Base-by-base conservation (phyloP, 345 rosid species). In the Salix brachista region DNA sequence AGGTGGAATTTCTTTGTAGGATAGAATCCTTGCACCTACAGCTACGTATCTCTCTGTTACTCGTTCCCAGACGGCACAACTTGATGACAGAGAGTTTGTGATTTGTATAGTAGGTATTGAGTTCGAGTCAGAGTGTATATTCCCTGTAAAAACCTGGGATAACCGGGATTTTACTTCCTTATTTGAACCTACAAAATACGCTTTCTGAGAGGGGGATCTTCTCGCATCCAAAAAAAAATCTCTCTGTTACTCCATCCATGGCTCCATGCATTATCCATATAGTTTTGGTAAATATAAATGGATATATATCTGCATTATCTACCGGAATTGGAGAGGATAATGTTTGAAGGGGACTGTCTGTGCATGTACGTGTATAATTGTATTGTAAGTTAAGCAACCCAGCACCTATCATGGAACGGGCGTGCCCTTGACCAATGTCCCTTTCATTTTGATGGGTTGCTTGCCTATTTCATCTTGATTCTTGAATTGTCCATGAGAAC, bases 1-100 rank as follows among this genome's bases (percentile, higher is more conserved):
- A 52, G 87, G 83, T 84, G 81, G 80, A 81, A 84, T 80, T 79
- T 87, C 34, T 76, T 74, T 77, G 46, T 81, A 73, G 67, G 94
- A 91, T 72, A 28, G 89, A 72, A 84, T 77, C 91, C 93, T 87
- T 92, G 90, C 93, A 91, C 92, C 96, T 79, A 78, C 92, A 89
- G 84, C 87, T 84, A 88, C 89, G 92, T 86, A 88, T 89, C 80
- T 81, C 71, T 25, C 39, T 32, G 78, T 72, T 84, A 78, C 85
- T 80, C 84, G 36, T 34, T 4, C 0, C 0, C 1, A 34, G 0
- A 34, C 36, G 1, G 36, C 5, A 0, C 6, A 34, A 34, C 0
- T 34, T 34, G 36, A 34, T 34, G 5, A 34, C 1, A 34, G 36
- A 34, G 1, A 34, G 0, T 34, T 34, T 34, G 6, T 0, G 34